Evolutionary conservation across 179 eudicot species (phyloP).

Genomic region (Gypsophila paniculata): DNA sequence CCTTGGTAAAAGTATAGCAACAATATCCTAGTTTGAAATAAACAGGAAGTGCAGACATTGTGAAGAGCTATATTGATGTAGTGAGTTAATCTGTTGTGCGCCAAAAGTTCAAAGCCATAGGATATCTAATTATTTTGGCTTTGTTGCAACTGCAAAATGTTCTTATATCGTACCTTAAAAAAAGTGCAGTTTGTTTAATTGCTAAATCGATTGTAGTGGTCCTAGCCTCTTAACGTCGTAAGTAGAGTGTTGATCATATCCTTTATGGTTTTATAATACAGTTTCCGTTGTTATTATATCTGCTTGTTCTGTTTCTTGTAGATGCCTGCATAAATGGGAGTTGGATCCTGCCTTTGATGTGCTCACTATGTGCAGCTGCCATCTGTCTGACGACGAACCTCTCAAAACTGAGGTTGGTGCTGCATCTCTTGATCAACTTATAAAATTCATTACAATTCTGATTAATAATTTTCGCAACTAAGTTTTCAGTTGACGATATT

Average conservation of each 20-base stretch:
- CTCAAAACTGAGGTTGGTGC: slow-evolving; percentile 61
- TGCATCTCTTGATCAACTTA: slow-evolving; percentile 2
- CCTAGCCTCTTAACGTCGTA: not conserved
- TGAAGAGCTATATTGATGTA: too few species aligned
- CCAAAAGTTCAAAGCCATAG: too few species aligned
- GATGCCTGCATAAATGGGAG: slow-evolving; percentile 91
- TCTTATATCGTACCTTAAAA: too few species aligned
- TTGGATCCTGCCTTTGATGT: slow-evolving; percentile 94
- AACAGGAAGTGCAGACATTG: too few species aligned
- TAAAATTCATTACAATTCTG: not conserved
- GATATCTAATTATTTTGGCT: too few species aligned
- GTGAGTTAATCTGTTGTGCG: too few species aligned
- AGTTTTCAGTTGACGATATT: not conserved
- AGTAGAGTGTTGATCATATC: not conserved
- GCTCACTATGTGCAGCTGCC: slow-evolving; percentile 97
- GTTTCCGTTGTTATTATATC: not conserved
- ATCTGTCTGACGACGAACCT: slow-evolving; percentile 63
- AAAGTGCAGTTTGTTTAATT: too few species aligned
- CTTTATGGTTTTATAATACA: too few species aligned
- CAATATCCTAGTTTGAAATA: too few species aligned
- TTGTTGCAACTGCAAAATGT: too few species aligned
- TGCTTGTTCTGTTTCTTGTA: slow-evolving; percentile 20
- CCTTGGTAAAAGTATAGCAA: too few species aligned
- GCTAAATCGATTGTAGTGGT: not conserved
- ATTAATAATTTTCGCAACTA: not conserved